A percentile compares a stretch with the other conserved stretches of the same genome.
Evolutionary conservation across 495 filamentous ascomycete genomes (phyloP).

Genomic region (Lasiosphaeria miniovina): DNA sequence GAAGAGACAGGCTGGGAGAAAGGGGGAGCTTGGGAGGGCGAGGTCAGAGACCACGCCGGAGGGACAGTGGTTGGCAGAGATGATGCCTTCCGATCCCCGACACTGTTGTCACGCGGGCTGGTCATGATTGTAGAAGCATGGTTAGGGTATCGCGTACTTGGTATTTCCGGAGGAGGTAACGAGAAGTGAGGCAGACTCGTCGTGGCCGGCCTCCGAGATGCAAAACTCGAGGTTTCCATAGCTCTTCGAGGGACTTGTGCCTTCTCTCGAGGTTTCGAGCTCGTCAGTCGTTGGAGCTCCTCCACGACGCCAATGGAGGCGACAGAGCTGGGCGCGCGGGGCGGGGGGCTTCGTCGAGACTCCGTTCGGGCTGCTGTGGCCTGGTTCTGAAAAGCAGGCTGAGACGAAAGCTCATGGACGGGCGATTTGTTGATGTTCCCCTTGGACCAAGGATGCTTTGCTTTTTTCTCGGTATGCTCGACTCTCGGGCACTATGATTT

Average conservation of each 20-base stretch:
- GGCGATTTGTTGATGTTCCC: too few species aligned
- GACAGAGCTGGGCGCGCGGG: too few species aligned
- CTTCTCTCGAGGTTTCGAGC: not conserved
- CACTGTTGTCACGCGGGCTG: constrained; percentile 13
- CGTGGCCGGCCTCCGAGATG: constrained; percentile 57
- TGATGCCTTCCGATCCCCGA: constrained; percentile 10
- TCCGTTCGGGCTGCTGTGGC: too few species aligned
- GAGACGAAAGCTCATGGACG: too few species aligned
- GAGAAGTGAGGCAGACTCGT: constrained; percentile 57
- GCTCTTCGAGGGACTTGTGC: not conserved
- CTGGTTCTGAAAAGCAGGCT: too few species aligned
- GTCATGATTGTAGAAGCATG: constrained; percentile 20
- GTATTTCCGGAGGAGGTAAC: constrained; percentile 53
- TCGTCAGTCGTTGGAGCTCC: not conserved
- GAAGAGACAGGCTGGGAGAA: constrained; percentile 51
- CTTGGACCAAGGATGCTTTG: too few species aligned
- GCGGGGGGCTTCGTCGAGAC: too few species aligned
- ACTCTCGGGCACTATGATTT: too few species aligned
- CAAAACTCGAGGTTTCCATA: constrained; percentile 25
- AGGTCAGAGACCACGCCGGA: constrained; percentile 2
- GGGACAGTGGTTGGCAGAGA: constrained; percentile 11
- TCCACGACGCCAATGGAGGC: too few species aligned
- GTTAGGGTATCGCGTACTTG: constrained; percentile 40
- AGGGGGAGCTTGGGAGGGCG: constrained; percentile 31
- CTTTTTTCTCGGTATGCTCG: too few species aligned